phyloP scores from a whole-genome alignment of 352 stramenopile genomes.

The Phytophthora capsici region DNA sequence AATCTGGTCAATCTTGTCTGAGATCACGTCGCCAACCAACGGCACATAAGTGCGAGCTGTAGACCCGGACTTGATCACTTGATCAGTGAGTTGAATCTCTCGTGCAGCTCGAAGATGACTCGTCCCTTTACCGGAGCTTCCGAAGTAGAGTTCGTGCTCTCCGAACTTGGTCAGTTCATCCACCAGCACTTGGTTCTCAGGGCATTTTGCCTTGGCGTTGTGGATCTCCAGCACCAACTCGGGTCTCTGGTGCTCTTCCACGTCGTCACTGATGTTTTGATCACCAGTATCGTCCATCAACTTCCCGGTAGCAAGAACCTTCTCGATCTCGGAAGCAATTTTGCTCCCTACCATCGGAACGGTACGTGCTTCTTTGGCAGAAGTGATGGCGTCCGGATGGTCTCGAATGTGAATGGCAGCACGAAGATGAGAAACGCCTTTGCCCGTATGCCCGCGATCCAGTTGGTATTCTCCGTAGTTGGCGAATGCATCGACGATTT shows the following conservation, averaged over 20 bases:
- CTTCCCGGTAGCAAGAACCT: conserved; percentile 60
- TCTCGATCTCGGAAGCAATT: conserved; percentile 65
- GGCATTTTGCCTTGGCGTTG: conserved; percentile 45
- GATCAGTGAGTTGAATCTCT: conserved; percentile 62
- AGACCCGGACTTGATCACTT: conserved; percentile 57
- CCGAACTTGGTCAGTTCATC: conserved; percentile 70
- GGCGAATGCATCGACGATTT: conserved; percentile 77
- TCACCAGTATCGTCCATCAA: conserved; percentile 52
- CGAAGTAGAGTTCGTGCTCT: conserved; percentile 75
- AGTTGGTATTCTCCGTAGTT: conserved; percentile 70
- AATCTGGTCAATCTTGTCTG: conserved; percentile 85
- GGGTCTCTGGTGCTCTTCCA: conserved; percentile 43
- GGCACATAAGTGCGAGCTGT: conserved; percentile 51
- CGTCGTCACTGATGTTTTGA: conserved; percentile 59
- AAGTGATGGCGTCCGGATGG: conserved; percentile 55
- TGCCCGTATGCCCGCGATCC: conserved; percentile 70
- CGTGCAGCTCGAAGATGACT: conserved; percentile 68
- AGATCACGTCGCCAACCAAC: conserved; percentile 73
- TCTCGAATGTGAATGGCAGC: conserved; percentile 68
- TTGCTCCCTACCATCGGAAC: conserved; percentile 65
- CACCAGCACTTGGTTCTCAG: conserved; percentile 73
- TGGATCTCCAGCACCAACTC: conserved; percentile 61
- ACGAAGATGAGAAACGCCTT: conserved; percentile 72
- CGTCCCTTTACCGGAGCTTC: conserved; percentile 73
- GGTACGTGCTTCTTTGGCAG: conserved; percentile 40